phyloP scores from a whole-genome alignment of 2,329 filamentous ascomycete genomes.

The Septoria linicola region DNA sequence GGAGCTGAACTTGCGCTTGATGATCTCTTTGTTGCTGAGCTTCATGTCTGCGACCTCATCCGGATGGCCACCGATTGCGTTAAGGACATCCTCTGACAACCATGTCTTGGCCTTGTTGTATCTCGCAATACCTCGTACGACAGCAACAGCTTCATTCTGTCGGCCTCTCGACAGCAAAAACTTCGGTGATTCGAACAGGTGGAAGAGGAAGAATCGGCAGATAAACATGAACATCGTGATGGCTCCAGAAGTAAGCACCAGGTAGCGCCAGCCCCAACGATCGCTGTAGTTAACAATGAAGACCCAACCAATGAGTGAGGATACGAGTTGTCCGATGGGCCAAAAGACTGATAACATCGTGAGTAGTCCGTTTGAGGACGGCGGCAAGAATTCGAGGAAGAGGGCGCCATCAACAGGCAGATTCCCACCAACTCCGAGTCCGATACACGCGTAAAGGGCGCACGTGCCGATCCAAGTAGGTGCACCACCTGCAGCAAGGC shows the following conservation, averaged over 20 bases:
- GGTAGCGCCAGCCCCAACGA: constrained; percentile 72
- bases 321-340: constrained; percentile 76
- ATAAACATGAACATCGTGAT: constrained; percentile 75
- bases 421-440: constrained; percentile 59
- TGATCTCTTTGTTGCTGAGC: constrained; percentile 48
- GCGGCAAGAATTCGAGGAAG: constrained; percentile 78
- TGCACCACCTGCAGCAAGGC: constrained; percentile 66
- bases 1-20: constrained; percentile 61
- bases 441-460: constrained; percentile 45
- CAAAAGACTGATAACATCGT: constrained; percentile 85
- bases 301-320: constrained; percentile 51
- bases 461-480: constrained; percentile 59
- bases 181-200: constrained; percentile 82
- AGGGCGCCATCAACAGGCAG: constrained; percentile 76
- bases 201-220: constrained; percentile 75
- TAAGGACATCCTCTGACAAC: constrained; percentile 70
- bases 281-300: constrained; percentile 45
- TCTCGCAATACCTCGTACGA: constrained; percentile 42
- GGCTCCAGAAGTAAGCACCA: constrained; percentile 68
- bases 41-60: constrained; percentile 47
- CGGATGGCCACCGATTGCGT: constrained; percentile 55
- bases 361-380: constrained; percentile 65
- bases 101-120: constrained; percentile 59
- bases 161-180: constrained; percentile 74
- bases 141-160: constrained; percentile 74